Percentiles rank a stretch among this genome's conserved stretches.
Evolutionary conservation across 2,329 filamentous ascomycete genomes (phyloP).

Genomic region (Fusarium coicis): DNA sequence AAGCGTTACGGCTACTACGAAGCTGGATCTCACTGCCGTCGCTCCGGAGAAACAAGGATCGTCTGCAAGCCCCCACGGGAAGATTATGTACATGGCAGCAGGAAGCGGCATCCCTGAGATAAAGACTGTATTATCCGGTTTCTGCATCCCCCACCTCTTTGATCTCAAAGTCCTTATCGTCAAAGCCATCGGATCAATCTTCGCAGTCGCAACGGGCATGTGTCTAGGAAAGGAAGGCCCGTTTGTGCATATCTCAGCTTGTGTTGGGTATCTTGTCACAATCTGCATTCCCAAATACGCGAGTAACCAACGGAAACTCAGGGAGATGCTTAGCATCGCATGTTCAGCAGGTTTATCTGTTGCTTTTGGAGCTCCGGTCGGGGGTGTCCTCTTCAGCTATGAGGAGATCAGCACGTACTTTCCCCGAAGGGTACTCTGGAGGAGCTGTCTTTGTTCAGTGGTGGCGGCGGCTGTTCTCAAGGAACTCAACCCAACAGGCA

Average conservation of each 20-base stretch:
- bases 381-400: constrained; percentile 30
- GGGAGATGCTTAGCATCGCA: constrained; percentile 29
- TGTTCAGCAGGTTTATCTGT: constrained; percentile 26
- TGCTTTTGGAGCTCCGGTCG: constrained; percentile 26
- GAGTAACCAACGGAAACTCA: constrained; percentile 7
- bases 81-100: constrained; percentile 32
- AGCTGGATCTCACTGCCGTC: neutral
- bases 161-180: constrained; percentile 25
- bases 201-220: constrained; percentile 32
- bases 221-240: constrained; percentile 31
- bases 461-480: constrained; percentile 28
- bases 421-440: constrained; percentile 20
- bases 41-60: neutral
- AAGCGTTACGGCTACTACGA: constrained; percentile 18
- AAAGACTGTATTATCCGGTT: constrained; percentile 23
- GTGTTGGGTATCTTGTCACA: constrained; percentile 19
- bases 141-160: constrained; percentile 24
- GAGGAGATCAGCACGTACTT: constrained; percentile 37
- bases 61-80: neutral
- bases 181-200: constrained; percentile 25
- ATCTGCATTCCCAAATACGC: constrained; percentile 23
- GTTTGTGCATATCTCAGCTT: constrained; percentile 30
- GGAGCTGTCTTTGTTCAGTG: constrained; percentile 23
- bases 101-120: constrained; percentile 33
- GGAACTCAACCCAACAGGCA: constrained; percentile 20